Evolutionary conservation across 495 filamentous ascomycete genomes (phyloP).

Genomic region (Haplographium delicatum): DNA sequence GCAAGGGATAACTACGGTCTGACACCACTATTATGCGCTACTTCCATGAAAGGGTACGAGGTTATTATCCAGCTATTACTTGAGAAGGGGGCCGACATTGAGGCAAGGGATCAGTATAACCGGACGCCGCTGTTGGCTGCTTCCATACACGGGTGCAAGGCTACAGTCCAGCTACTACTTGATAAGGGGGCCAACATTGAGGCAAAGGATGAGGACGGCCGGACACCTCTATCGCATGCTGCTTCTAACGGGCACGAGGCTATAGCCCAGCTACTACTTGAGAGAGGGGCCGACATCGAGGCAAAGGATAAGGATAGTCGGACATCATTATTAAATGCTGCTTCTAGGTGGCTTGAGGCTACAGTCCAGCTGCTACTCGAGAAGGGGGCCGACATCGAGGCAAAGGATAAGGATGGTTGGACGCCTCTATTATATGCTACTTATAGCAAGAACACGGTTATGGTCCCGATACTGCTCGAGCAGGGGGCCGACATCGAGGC

Average conservation of each 20-base stretch:
- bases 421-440: slow-evolving; percentile 1
- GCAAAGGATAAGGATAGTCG: slow-evolving; percentile 18
- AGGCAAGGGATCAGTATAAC: slow-evolving; percentile 20
- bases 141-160: slow-evolving; percentile 18
- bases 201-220: slow-evolving; percentile 5
- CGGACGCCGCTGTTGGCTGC: slow-evolving; percentile 29
- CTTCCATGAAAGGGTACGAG: slow-evolving; percentile 23
- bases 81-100: slow-evolving; percentile 18
- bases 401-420: not conserved
- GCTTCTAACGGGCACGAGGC: slow-evolving; percentile 23
- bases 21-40: slow-evolving; percentile 28
- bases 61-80: slow-evolving; percentile 24
- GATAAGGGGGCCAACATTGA: too few relatives aligned
- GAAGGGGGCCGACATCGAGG: not conserved
- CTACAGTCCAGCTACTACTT: slow-evolving; percentile 18
- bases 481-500: not conserved
- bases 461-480: not conserved
- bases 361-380: slow-evolving; percentile 21
- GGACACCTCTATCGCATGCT: slow-evolving; percentile 27
- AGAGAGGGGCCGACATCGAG: slow-evolving; percentile 21
- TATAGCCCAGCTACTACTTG: slow-evolving; percentile 25
- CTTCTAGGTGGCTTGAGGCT: slow-evolving; percentile 16
- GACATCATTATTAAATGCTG: slow-evolving; percentile 30
- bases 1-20: slow-evolving; percentile 4
- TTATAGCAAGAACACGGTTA: not conserved